phyloP scores from a whole-genome alignment of 257 asterid genomes.

The Ajuga chamaepitys region DNA sequence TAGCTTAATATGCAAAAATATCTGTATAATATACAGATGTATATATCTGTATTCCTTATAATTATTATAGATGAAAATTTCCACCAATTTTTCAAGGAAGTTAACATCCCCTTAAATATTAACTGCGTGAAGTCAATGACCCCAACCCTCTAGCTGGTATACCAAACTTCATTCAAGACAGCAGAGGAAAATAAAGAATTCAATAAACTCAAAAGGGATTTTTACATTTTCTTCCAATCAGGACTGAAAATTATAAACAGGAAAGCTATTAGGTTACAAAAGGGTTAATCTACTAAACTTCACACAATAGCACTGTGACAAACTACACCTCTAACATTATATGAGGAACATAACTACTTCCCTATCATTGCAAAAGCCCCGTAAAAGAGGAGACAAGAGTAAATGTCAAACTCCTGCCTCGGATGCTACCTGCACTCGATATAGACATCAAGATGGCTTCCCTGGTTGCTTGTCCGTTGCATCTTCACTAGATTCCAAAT shows the following conservation, averaged over 20 bases:
- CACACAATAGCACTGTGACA: too few relatives aligned
- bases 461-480: constrained; percentile 12
- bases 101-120: too few relatives aligned
- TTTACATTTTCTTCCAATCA: neutral
- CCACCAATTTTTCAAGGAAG: too few relatives aligned
- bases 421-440: neutral
- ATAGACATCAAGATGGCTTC: constrained; percentile 10
- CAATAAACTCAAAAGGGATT: neutral
- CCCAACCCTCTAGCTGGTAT: too few relatives aligned
- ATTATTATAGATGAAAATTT: too few relatives aligned
- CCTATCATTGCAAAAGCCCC: neutral
- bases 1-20: too few relatives aligned
- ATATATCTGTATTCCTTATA: too few relatives aligned
- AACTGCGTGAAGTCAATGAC: too few relatives aligned
- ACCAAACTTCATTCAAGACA: too few relatives aligned
- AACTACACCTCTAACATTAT: neutral
- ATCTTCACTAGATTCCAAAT: constrained; percentile 28
- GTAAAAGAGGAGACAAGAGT: neutral
- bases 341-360: neutral
- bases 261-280: neutral
- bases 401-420: neutral
- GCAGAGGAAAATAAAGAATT: too few relatives aligned
- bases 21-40: too few relatives aligned
- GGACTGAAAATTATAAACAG: neutral
- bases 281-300: too few relatives aligned